Evolutionary conservation across 164 flowering plant species (phyloP), one percentile per base, ranked within the genome.

Genomic region (Stephania cephalantha): DNA sequence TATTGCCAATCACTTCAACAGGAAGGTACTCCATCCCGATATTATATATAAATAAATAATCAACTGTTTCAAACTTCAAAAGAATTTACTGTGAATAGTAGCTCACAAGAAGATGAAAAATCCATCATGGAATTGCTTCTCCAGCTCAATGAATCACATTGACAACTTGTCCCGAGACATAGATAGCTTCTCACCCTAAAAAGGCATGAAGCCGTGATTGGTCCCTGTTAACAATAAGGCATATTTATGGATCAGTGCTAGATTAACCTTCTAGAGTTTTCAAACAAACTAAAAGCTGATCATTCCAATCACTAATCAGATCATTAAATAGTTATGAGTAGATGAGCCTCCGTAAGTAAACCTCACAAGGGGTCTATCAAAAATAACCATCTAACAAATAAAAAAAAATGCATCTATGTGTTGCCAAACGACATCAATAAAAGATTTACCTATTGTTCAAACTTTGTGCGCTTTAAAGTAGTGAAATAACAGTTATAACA

Each of bases 1-100:
- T 92, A 84, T 91, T 92, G 10, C 98, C 97, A 71, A 92, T 84
- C 11, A 95, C 94, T 84, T 92, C 97, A 66, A 95, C 94, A 20
- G 98, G 98, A 72, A 94, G 88, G 70, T 79, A 71, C 84, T 94
- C 98, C 98, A 92, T 91, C 29, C 65, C 65, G 61, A 9, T 46
- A 58, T 25, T 35, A 77, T 46, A 50, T 42, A 61, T 61, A 15
- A 8, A 25, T 17, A 61, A 58, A 70, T 7, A 8, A 2, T 50
- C 46, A 58, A 65, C 20, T 46, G 42, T 58, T 35, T 29, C 9
- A 65, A 71, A 17, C 18, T 50, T 65, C 5, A 15, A 15, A 18
- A 58, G 5, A 58, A 58, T 18, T 6, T n/a, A 58, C 20, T 2
- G 25, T 61, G 66, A 61, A 61, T 18, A 6, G 9, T 61, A 61